A percentile compares a stretch with the other conserved stretches of the same genome.
phyloP scores from a whole-genome alignment of 371 early-diverging fungal species.

The Haplosporangium sp. region DNA sequence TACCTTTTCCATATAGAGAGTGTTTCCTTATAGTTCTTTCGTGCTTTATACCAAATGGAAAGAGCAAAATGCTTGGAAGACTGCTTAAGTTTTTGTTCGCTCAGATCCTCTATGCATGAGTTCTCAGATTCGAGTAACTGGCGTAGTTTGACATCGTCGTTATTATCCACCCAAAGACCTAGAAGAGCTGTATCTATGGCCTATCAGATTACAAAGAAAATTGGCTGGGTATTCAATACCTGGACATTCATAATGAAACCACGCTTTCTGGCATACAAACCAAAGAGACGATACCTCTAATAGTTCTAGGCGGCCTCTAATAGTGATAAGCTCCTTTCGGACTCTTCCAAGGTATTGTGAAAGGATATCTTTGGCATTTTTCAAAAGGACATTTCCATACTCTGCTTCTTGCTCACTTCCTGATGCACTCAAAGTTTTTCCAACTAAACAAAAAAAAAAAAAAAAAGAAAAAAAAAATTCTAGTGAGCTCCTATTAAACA shows the following conservation, averaged over 20 bases:
- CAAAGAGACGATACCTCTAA: slow-evolving; percentile 15
- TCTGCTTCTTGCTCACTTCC: slow-evolving; percentile 38
- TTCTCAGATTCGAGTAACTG: slow-evolving; percentile 66
- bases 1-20: slow-evolving; percentile 80
- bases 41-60: slow-evolving; percentile 71
- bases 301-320: slow-evolving; percentile 35
- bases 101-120: slow-evolving; percentile 64
- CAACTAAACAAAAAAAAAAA: slow-evolving; percentile 1
- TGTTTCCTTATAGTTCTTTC: slow-evolving; percentile 62
- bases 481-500: neutral
- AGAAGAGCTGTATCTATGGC: slow-evolving; percentile 76
- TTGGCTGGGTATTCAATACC: too few species aligned
- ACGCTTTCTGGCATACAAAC: neutral
- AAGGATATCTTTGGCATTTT: slow-evolving; percentile 71
- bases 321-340: slow-evolving; percentile 41
- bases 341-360: slow-evolving; percentile 60
- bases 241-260: too few species aligned
- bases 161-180: slow-evolving; percentile 67
- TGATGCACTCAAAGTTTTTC: slow-evolving; percentile 11
- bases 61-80: slow-evolving; percentile 71
- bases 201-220: slow-evolving; percentile 31
- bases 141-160: slow-evolving; percentile 57
- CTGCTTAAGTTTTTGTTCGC: slow-evolving; percentile 55
- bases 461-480: too few species aligned
- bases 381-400: slow-evolving; percentile 60